A percentile compares a stretch with the other conserved stretches of the same genome.
phyloP scores from a whole-genome alignment of 2,329 filamentous ascomycete species.

The Aspergillus unguis region DNA sequence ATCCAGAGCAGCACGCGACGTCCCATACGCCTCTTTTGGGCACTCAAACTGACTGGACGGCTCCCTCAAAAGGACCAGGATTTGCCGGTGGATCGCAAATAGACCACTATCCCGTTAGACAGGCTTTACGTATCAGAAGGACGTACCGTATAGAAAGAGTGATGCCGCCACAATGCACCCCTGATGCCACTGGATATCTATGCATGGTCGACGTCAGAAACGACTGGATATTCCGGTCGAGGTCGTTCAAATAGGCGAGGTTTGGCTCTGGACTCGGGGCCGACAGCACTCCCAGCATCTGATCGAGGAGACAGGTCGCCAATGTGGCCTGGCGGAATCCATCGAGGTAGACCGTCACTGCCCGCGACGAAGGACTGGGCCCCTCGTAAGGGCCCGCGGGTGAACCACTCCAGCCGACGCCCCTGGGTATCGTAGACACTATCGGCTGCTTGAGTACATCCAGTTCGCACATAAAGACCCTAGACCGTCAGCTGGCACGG shows the following conservation, averaged over 20 bases:
- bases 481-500: background rate
- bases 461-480: background rate
- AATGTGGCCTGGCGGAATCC: background rate
- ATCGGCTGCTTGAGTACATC: background rate
- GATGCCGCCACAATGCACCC: background rate
- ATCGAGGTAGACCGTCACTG: background rate
- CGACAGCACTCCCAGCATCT: background rate
- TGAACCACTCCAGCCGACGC: background rate
- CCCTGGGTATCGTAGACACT: background rate
- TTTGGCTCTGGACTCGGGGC: background rate
- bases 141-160: background rate
- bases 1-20: slow-evolving; percentile 15
- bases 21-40: background rate
- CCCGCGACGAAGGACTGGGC: background rate
- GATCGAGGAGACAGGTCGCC: background rate
- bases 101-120: background rate
- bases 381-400: background rate
- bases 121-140: background rate
- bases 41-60: slow-evolving; percentile 5
- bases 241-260: background rate
- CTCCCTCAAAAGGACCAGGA: background rate
- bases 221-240: background rate
- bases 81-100: background rate
- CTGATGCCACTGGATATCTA: background rate
- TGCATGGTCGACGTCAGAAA: background rate